Evolutionary conservation across 805 yeast species (phyloP), one percentile per base, ranked within the genome.

Genomic region (Pichia nanzhaoensis): DNA sequence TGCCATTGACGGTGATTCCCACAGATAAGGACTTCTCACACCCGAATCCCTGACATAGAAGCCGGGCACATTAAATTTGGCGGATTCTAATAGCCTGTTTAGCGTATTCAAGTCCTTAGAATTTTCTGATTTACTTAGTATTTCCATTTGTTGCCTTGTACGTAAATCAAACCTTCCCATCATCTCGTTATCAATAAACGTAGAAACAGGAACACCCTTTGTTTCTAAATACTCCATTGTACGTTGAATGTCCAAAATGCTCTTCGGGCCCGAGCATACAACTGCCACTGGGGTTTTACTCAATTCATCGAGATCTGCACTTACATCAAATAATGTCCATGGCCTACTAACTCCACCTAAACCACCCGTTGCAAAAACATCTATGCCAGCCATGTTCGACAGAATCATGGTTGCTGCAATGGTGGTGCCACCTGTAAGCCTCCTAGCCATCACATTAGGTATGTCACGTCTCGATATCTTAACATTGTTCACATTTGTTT

Each of bases 181-280:
- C 34, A 55, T 47, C 6, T 32, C 32, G 1, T 58, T 58, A 48
- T 63, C 67, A 33, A 58, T 44, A 37, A 47, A 61, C 0, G 96
- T 88, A 5, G 82, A 75, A 8, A 88, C 95, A 54, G 82, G 83
- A 1, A 88, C 95, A 13, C 96, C 96, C 63, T 87, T 89, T 0
- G 96, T 88, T 61, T 88, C 96, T 43, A 88, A 68, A 57, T 82
- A 86, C 60, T 88, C 96, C 73, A 87, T 70, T 0, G 96, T 89
- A 51, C 83, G 71, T 9, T 74, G 78, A 44, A 89, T 82, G 56
- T 88, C 96, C 45, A 88, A 66, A 42, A 88, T 87, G 33, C 89
- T 79, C 59, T 88, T 88, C 2, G 96, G 95, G 0, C 96, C 96
- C 7, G 95, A 81, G 59, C 96, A 88, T 9, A 88, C 90, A n/a